Evolutionary conservation across 2,329 filamentous ascomycete genomes (phyloP).

Genomic region (Neofusicoccum umdonicola): DNA sequence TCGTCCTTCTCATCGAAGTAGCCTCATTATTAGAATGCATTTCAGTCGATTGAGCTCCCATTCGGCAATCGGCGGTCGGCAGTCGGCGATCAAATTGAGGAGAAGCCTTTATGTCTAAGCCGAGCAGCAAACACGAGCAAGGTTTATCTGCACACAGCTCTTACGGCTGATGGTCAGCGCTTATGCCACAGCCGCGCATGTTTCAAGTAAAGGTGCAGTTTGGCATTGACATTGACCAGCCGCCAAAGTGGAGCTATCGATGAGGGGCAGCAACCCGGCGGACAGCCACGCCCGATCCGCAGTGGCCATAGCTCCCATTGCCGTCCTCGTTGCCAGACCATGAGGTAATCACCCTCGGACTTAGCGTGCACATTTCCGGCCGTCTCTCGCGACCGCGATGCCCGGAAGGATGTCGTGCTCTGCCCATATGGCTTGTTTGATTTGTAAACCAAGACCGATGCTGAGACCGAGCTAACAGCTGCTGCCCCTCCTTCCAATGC

Average conservation of each 20-base stretch:
- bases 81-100: too few species aligned
- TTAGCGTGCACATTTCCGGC: neutral
- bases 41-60: neutral
- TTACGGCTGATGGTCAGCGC: too few species aligned
- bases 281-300: neutral
- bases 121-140: too few species aligned
- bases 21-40: neutral
- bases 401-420: neutral
- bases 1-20: too few species aligned
- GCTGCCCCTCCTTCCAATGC: too few species aligned
- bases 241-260: too few species aligned
- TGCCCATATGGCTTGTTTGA: neutral
- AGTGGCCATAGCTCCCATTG: slow-evolving; percentile 1
- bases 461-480: neutral
- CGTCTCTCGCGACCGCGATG: neutral
- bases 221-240: too few species aligned
- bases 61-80: too few species aligned
- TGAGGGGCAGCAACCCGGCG: neutral
- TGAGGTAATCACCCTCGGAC: neutral
- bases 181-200: too few species aligned
- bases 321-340: neutral
- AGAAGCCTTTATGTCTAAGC: too few species aligned
- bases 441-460: neutral
- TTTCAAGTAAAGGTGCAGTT: too few species aligned
- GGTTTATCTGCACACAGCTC: too few species aligned